Conservation (phyloP, 441 rosid genomes). For the California macrophylla region DNA sequence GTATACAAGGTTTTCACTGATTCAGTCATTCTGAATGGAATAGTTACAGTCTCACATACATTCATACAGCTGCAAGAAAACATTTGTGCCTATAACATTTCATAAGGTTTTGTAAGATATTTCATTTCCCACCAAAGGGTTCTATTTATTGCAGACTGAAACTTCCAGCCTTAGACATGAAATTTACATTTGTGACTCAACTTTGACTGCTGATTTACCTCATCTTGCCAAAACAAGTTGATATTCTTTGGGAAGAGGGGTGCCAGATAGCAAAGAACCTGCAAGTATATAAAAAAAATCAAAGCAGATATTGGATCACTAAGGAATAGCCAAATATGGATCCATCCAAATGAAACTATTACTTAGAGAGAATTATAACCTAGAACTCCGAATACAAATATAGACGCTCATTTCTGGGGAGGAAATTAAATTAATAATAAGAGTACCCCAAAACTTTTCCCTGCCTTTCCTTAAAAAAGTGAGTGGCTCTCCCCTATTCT, state of each 20-base stretch:
- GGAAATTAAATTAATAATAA: neutral
- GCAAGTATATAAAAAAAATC: slow-evolving; percentile 18
- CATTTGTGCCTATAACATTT: slow-evolving; percentile 4
- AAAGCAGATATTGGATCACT: slow-evolving; percentile 3
- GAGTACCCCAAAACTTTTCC: neutral
- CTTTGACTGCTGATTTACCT: slow-evolving; percentile 48
- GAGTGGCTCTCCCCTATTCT: slow-evolving; percentile 3
- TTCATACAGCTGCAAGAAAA: slow-evolving; percentile 8
- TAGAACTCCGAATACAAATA: neutral
- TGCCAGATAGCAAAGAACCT: slow-evolving; percentile 88
- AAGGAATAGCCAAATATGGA: neutral
- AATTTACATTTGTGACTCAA: slow-evolving; percentile 12
- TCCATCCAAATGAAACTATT: neutral
- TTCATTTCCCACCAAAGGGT: slow-evolving; percentile 7
- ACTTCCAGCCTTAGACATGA: slow-evolving; percentile 15
- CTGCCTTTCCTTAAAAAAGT: neutral
- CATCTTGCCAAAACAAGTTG: slow-evolving; percentile 94
- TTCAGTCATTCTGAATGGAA: neutral
- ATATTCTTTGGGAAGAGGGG: slow-evolving; percentile 84
- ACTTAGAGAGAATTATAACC: neutral
- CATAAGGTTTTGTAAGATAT: slow-evolving; percentile 1
- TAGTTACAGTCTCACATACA: neutral
- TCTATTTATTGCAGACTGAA: slow-evolving; percentile 6
- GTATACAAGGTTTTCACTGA: neutral
- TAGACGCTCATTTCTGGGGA: neutral